Evolutionary conservation across 805 yeast genomes (phyloP).

Genomic region (Saccharomycopsis schoenii): DNA sequence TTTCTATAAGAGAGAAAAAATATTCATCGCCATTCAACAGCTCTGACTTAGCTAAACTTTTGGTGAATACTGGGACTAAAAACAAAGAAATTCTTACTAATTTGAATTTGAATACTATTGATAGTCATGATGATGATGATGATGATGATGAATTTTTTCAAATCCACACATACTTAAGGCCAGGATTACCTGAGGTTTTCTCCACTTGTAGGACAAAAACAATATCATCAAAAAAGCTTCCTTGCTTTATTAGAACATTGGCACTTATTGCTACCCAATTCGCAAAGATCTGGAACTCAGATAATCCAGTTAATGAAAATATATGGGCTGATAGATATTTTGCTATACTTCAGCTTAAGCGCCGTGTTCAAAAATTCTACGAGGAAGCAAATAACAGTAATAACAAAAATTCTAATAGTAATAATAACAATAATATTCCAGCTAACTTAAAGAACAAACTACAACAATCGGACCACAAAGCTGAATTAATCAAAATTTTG

Average conservation of each 20-base stretch:
- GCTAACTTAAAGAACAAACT: neutral
- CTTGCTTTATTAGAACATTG: slow-evolving; percentile 56
- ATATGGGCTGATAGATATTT: slow-evolving; percentile 54
- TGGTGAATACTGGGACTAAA: neutral
- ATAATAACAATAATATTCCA: neutral
- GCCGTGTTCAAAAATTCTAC: slow-evolving; percentile 7
- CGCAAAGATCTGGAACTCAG: slow-evolving; percentile 63
- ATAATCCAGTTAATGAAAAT: slow-evolving; percentile 31
- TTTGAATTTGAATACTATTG: neutral
- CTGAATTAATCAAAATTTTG: neutral
- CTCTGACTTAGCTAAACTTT: neutral
- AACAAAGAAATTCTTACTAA: neutral
- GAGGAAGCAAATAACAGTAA: neutral
- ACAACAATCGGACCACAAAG: neutral
- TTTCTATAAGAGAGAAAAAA: slow-evolving; percentile 4
- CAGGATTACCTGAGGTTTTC: slow-evolving; percentile 68
- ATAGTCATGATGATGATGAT: slow-evolving; percentile 10
- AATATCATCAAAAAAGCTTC: slow-evolving; percentile 47
- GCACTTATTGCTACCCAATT: slow-evolving; percentile 59
- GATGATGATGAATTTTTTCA: slow-evolving; percentile 33
- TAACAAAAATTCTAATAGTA: neutral
- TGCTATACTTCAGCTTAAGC: slow-evolving; percentile 8
- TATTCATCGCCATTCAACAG: slow-evolving; percentile 9
- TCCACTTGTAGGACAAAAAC: slow-evolving; percentile 71
- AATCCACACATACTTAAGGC: slow-evolving; percentile 53